These are phyloP conservation scores for Stygiomarasmius scandens DNA, from an alignment of 1,284 basidiomycete genomes.

Conservation along the genomic window DNA sequence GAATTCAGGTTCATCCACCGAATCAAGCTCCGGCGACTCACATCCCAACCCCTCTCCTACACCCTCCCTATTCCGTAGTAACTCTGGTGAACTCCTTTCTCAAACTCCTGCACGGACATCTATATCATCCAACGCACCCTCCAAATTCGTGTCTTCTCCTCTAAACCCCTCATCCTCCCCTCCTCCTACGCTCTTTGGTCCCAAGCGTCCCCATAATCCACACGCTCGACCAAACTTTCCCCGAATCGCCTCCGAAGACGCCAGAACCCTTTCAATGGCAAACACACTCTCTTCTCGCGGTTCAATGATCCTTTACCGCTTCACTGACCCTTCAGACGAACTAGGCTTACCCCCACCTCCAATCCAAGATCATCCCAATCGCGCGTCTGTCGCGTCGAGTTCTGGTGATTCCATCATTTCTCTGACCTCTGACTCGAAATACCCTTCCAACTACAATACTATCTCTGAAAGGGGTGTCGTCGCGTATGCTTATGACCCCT, in stretches of 20 bases:
- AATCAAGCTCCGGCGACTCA: background rate
- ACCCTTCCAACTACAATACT: background rate
- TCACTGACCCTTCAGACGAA: background rate
- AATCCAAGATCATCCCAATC: conserved; percentile 17
- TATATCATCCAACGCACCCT: background rate
- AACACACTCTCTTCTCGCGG: background rate
- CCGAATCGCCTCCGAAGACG: background rate
- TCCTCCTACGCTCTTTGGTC: background rate
- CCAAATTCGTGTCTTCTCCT: background rate
- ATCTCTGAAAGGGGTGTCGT: conserved; percentile 3
- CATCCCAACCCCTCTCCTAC: background rate
- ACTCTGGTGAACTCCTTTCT: background rate
- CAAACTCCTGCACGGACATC: too few relatives aligned
- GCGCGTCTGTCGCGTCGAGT: conserved; percentile 6
- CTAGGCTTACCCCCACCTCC: background rate
- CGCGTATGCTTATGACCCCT: conserved; percentile 11
- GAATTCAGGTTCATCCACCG: background rate
- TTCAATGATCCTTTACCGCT: conserved; percentile 9
- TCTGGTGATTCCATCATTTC: conserved; percentile 13
- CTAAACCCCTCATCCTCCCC: background rate
- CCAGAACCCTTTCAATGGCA: background rate
- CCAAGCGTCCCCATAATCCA: background rate
- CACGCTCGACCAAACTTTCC: background rate
- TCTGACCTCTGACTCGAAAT: conserved; percentile 14
- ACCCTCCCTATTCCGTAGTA: background rate